Evolutionary conservation across 345 rosid genomes (phyloP).

Genomic region (Boechera stricta): DNA sequence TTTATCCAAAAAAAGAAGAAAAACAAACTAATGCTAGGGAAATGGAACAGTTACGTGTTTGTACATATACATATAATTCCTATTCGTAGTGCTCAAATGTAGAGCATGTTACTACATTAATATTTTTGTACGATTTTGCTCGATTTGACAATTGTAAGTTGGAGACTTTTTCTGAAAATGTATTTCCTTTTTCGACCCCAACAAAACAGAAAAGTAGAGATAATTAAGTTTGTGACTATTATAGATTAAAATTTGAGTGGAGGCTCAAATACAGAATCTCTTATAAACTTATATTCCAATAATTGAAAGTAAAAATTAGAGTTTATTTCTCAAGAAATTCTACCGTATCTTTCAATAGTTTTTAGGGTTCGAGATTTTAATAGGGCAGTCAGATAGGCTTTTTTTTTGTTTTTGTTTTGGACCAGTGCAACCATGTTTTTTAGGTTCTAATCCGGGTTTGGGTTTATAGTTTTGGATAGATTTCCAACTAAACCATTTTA

Average conservation of each 20-base stretch:
- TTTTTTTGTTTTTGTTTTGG: not conserved
- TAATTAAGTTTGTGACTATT: not conserved
- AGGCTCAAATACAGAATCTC: not conserved
- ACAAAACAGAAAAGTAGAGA: constrained; percentile 13
- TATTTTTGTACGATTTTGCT: constrained; percentile 37
- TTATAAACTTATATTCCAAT: not conserved
- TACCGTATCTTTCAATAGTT: not conserved
- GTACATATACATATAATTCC: constrained; percentile 16
- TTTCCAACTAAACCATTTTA: constrained; percentile 1
- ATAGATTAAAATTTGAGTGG: not conserved
- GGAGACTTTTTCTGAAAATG: constrained; percentile 10
- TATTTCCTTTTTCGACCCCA: constrained; percentile 2
- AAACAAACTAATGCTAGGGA: not conserved
- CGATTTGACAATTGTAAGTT: constrained; percentile 38
- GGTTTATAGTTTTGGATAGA: not conserved
- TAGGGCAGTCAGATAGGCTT: not conserved
- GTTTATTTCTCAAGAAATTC: not conserved
- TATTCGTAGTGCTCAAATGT: constrained; percentile 30
- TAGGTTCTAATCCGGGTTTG: too few relatives aligned
- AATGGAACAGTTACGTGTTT: constrained; percentile 36
- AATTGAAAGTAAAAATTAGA: constrained; percentile 1
- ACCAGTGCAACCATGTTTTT: too few relatives aligned
- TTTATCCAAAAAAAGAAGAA: not conserved
- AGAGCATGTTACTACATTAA: constrained; percentile 31
- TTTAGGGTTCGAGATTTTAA: not conserved